These are phyloP conservation scores for Apiosordaria backusii DNA, from an alignment of 495 filamentous ascomycete genomes.

Conservation along the genomic window DNA sequence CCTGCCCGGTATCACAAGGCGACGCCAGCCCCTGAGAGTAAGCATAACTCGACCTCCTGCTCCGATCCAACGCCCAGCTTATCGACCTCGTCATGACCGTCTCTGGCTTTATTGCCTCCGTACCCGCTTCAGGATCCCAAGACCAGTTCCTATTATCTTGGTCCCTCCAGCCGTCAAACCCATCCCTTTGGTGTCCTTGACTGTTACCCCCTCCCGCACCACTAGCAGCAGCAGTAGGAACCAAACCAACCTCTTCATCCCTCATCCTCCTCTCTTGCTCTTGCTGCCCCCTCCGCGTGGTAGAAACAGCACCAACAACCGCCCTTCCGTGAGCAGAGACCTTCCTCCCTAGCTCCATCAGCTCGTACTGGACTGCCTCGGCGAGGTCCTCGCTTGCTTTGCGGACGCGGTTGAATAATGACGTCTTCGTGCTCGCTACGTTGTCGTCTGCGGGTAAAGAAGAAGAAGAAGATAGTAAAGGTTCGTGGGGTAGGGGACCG, in stretches of 20 bases:
- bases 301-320: not conserved
- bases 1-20: not conserved
- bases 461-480: not conserved
- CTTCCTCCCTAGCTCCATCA: conserved; percentile 15
- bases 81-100: not conserved
- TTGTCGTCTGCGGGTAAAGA: conserved; percentile 2
- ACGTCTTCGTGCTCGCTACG: not conserved
- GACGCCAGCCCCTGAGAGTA: not conserved
- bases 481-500: conserved; percentile 10
- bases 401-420: conserved; percentile 9
- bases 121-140: not conserved
- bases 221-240: not conserved
- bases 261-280: not conserved
- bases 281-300: not conserved
- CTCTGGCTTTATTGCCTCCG: not conserved
- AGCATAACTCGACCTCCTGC: not conserved
- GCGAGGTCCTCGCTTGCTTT: conserved; percentile 14
- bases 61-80: not conserved
- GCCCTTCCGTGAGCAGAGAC: conserved; percentile 8
- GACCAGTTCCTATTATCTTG: not conserved
- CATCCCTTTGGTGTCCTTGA: conserved; percentile 2
- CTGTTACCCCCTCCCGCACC: no score
- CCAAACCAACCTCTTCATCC: conserved; percentile 12
- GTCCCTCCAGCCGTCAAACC: not conserved
- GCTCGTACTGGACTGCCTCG: conserved; percentile 15